A percentile compares a stretch with the other conserved stretches of the same genome.
phyloP scores from a whole-genome alignment of 2,329 filamentous ascomycete genomes.

The Aureobasidium melanogenum region DNA sequence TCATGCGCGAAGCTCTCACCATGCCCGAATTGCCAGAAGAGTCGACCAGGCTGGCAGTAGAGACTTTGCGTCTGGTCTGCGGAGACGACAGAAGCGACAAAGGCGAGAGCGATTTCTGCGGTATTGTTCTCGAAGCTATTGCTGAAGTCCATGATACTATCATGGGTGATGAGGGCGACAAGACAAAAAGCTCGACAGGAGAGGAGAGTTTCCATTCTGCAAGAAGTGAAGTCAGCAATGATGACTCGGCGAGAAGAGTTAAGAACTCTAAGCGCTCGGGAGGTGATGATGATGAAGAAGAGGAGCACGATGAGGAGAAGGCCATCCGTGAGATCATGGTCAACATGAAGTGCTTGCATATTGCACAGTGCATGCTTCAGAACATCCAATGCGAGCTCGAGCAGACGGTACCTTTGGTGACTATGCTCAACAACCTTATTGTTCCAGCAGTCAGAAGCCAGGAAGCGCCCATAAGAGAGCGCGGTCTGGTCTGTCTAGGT shows the following conservation, averaged over 20 bases:
- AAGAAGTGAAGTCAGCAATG: constrained; percentile 69
- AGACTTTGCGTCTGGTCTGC: constrained; percentile 75
- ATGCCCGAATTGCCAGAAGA: constrained; percentile 85
- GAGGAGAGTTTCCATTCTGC: constrained; percentile 91
- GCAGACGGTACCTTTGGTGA: constrained; percentile 81
- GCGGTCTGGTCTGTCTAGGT: constrained; percentile 80
- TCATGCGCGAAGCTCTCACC: constrained; percentile 77
- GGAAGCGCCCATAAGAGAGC: constrained; percentile 84
- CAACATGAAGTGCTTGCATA: constrained; percentile 97
- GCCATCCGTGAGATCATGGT: constrained; percentile 86
- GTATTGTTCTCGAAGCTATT: constrained; percentile 81
- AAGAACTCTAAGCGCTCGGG: constrained; percentile 36
- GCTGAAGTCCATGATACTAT: constrained; percentile 96
- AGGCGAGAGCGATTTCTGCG: constrained; percentile 75
- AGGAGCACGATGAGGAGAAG: constrained; percentile 57
- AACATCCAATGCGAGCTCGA: constrained; percentile 85
- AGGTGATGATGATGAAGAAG: constrained; percentile 56
- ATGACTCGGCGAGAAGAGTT: constrained; percentile 30
- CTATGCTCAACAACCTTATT: constrained; percentile 96
- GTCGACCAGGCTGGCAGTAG: constrained; percentile 77
- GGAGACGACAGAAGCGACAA: constrained; percentile 59
- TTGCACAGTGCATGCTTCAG: constrained; percentile 93
- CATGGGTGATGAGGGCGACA: constrained; percentile 52
- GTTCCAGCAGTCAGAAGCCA: constrained; percentile 91
- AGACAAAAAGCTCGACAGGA: constrained; percentile 40